Evolutionary conservation across 2,329 filamentous ascomycete genomes (phyloP), one percentile per base, ranked within the genome.

Genomic region (Neodidymelliopsis sp.): DNA sequence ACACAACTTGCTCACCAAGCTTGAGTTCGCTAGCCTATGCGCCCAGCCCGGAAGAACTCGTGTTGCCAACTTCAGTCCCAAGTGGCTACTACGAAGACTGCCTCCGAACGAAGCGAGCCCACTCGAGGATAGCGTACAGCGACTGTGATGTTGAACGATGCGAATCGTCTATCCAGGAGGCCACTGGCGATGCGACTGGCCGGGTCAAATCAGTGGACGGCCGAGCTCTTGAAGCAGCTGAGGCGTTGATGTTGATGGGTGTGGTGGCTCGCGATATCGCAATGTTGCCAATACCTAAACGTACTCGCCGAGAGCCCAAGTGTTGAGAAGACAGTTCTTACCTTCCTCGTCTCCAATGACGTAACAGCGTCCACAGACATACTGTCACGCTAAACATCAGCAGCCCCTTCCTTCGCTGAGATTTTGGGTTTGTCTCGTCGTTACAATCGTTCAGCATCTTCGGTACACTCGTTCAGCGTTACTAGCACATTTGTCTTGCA

Each of bases 181-280:
- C 24, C 6, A 2, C 15, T n/a, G 9, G n/a, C 11, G 12, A 22
- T 6, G 13, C 8, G 6, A 1, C 8, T 1, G 4, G 16, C 6
- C 18, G 6, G 4, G 3, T 2, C 11, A 10, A 5, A 2, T 11
- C n/a, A 7, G 29, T n/a, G 3, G 20, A 42, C 7, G 1, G 19
- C 13, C n/a, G 16, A 4, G 20, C 9, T 2, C 15, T 71, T 6
- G 65, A 68, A 16, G 74, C 73, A 12, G 75, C 74, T 3, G 54
- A 69, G 53, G 51, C 65, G 38, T 54, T 77, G 47, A 49, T 74
- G 39, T 60, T 63, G 31, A 58, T 76, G 9, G 57, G 61, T 23
- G 52, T 55, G 29, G 58, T 44, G 8, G 20, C 28, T 1, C 28
- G 36, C 12, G 67, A 67, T 33, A 35, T 53, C 12, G 29, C 47